Percentiles rank a stretch among this genome's conserved stretches.
phyloP scores from a whole-genome alignment of 192 early-diverging fungal genomes.

The Backusella australiensis region DNA sequence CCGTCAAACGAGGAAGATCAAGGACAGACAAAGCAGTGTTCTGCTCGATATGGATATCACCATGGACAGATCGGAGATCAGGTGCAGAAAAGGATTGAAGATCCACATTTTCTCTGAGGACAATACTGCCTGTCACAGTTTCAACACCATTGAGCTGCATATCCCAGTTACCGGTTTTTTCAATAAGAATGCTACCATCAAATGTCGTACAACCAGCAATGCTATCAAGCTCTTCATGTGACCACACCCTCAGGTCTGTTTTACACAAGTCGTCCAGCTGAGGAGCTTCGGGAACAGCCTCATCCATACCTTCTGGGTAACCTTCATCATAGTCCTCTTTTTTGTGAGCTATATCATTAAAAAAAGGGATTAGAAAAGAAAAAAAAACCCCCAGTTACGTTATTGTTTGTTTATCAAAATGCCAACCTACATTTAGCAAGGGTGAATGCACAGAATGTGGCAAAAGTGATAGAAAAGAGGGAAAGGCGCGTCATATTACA shows the following conservation, averaged over 20 bases:
- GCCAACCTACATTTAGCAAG: constrained; percentile 13
- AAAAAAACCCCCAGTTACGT: neutral
- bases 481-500: constrained; percentile 4
- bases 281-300: neutral
- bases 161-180: neutral
- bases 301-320: neutral
- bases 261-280: neutral
- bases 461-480: constrained; percentile 2
- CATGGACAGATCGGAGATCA: constrained; percentile 20
- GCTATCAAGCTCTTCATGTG: constrained; percentile 30
- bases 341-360: neutral
- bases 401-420: neutral
- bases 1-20: constrained; percentile 17
- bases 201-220: constrained; percentile 22
- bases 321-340: neutral
- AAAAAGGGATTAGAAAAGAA: neutral
- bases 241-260: neutral
- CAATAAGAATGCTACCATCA: constrained; percentile 29
- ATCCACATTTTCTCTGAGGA: constrained; percentile 17
- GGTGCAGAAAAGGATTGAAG: constrained; percentile 24
- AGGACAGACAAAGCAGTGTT: constrained; percentile 20
- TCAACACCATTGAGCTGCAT: constrained; percentile 27
- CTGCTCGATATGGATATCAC: constrained; percentile 27
- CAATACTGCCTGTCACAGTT: constrained; percentile 23
- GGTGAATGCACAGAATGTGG: constrained; percentile 3